phyloP scores from a whole-genome alignment of 1,284 basidiomycete species.

The Apiotrichum montevideense region DNA sequence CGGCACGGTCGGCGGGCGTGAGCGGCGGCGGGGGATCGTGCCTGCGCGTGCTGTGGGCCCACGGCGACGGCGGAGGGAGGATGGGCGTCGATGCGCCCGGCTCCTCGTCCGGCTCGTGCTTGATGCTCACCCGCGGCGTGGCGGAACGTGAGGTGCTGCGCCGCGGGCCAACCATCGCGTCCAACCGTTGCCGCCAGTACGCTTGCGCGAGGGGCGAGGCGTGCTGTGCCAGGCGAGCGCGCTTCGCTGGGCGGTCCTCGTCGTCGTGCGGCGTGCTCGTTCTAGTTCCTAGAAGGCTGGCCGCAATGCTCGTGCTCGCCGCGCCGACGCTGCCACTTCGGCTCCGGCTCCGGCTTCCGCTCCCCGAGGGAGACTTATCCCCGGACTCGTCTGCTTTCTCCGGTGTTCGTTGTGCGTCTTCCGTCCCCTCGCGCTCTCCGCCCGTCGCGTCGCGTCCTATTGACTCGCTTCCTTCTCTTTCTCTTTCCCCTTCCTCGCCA shows the following conservation, averaged over 20 bases:
- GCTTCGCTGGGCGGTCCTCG: conserved; percentile 1
- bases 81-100: neutral
- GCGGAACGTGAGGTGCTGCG: neutral
- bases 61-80: neutral
- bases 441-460: too few relatives aligned
- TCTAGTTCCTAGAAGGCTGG: too few relatives aligned
- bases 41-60: neutral
- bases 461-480: too few relatives aligned
- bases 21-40: conserved; percentile 14
- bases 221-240: conserved; percentile 1
- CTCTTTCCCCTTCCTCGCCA: neutral
- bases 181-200: conserved; percentile 15
- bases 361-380: too few relatives aligned
- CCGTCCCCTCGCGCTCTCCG: neutral
- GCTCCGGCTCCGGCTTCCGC: too few relatives aligned
- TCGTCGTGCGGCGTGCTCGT: too few relatives aligned
- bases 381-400: too few relatives aligned
- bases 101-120: conserved; percentile 4
- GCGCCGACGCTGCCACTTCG: too few relatives aligned
- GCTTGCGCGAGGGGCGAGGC: conserved; percentile 8
- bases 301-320: too few relatives aligned
- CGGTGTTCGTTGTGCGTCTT: too few relatives aligned
- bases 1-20: conserved; percentile 1
- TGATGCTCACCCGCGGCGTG: conserved; percentile 2
- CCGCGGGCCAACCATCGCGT: neutral